Evolutionary conservation across 495 filamentous ascomycete species (phyloP), one percentile per base, ranked within the genome.

Genomic region (Acidiella bohemica): DNA sequence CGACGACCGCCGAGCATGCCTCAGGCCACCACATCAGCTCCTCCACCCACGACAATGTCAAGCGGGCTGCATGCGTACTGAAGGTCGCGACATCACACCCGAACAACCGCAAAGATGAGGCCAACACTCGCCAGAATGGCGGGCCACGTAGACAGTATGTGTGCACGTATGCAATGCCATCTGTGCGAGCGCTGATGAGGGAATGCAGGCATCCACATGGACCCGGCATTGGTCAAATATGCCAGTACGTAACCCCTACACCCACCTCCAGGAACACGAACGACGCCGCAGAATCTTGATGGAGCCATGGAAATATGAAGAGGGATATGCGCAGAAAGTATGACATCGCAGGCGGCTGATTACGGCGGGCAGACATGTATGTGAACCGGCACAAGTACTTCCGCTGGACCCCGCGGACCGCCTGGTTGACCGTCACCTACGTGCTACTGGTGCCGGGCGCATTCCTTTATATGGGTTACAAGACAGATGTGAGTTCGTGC

Each of bases 371-470:
- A 97, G 90, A 80, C 56, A 81, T 95, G 75, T 72, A 68, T 51
- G 59, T 66, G 49, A 86, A 92, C 67, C 81, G 90, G 35, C 80
- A 85, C 73, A 87, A 82, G 64, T 93, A 85, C 73, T 97, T 95
- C 72, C 73, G 83, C 53, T 96, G 82, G 81, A 95, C 78, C 11
- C 70, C 74, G 18, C 70, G 81, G 49, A 90, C 85, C 31, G 84
- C 81, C 18, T 73, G 73, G 67, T 47, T 93, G 46, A 79, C 75
- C 3, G 73, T 94, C 53, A 56, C 76, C 23, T 94, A 84, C 62
- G 68, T 78, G 41, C 61, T 75, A 19, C 61, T 72, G 25, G 70
- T 95, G 17, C 90, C 90, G 5, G 56, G 60, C 22, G 60, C 78
- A 24, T 28, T 93, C 38, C 76, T 75, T 24, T 76, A 77, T 45